These are phyloP conservation scores for Brettanomyces custersianus DNA, from an alignment of 805 yeast species.

Conservation along the genomic window DNA sequence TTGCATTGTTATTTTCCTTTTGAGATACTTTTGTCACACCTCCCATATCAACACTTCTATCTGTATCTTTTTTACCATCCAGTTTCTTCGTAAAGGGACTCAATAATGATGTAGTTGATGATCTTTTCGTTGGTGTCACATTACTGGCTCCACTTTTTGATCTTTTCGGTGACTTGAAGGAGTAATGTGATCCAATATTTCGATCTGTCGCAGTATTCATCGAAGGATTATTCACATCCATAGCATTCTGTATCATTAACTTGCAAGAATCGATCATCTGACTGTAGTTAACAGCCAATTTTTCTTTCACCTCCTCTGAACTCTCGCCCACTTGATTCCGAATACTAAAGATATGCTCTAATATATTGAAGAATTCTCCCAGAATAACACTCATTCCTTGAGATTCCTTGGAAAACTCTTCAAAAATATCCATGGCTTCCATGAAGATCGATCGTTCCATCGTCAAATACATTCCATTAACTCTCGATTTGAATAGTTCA, in stretches of 20 bases:
- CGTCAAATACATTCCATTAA: constrained; percentile 35
- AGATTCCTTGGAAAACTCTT: not conserved
- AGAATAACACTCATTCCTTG: too few species aligned
- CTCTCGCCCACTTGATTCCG: too few species aligned
- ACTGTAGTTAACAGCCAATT: too few species aligned
- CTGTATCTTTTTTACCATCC: not conserved
- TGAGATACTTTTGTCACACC: not conserved
- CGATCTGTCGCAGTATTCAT: too few species aligned
- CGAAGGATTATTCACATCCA: too few species aligned
- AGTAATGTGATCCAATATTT: too few species aligned
- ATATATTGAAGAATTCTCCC: too few species aligned
- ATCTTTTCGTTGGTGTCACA: not conserved
- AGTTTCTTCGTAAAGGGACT: constrained; percentile 1
- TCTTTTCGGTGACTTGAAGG: constrained; percentile 1
- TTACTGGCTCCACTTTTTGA: not conserved
- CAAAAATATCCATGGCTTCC: not conserved
- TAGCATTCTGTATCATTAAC: too few species aligned
- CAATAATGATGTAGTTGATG: not conserved
- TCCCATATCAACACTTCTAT: not conserved
- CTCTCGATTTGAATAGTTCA: constrained; percentile 29
- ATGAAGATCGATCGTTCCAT: constrained; percentile 39
- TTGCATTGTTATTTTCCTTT: not conserved
- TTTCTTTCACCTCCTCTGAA: too few species aligned
- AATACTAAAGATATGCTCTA: too few species aligned
- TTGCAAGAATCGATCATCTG: too few species aligned